Conservation (phyloP, 495 filamentous ascomycete genomes). For the Talaromyces nanjingensis region DNA sequence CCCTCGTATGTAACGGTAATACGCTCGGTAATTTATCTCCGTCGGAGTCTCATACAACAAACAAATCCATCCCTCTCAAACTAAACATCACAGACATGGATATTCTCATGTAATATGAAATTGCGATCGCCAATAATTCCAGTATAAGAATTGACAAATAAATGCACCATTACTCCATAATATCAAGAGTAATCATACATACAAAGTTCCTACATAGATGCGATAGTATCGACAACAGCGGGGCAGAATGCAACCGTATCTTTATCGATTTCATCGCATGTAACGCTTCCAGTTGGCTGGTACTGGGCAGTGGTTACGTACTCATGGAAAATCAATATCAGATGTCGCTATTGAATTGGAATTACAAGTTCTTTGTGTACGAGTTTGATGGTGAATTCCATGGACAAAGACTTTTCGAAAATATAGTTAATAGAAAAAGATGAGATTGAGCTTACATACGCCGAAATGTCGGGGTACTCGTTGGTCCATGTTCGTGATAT, state of each 20-base stretch:
- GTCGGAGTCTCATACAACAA: background rate
- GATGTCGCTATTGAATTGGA: background rate
- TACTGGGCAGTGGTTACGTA: background rate
- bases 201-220: background rate
- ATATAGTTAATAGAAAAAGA: background rate
- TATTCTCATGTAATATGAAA: background rate
- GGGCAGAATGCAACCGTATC: slow-evolving; percentile 5
- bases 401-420: background rate
- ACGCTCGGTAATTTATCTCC: background rate
- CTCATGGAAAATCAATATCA: background rate
- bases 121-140: background rate
- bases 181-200: background rate
- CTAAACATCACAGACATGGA: background rate
- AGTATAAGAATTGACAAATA: background rate
- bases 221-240: background rate
- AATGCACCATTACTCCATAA: background rate
- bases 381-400: no score
- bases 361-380: background rate
- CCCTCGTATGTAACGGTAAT: background rate
- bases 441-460: background rate
- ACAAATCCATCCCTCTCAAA: background rate
- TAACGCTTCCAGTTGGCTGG: background rate
- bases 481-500: background rate
- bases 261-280: background rate
- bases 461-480: background rate